phyloP scores from a whole-genome alignment of 306 rosid species.

The Rosa chinensis region DNA sequence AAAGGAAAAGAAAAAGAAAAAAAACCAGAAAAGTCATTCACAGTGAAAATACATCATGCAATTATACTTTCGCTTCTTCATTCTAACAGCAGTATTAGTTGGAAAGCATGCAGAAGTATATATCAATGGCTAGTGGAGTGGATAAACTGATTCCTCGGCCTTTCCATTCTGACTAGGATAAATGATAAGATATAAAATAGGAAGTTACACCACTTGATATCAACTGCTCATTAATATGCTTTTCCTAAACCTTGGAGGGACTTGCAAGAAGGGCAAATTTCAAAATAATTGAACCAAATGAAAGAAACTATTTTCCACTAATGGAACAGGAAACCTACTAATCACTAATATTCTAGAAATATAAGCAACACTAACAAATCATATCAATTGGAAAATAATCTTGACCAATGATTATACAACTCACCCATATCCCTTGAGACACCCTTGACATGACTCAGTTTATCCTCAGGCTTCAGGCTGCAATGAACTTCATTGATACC shows the following conservation, averaged over 20 bases:
- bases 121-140: not conserved
- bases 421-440: constrained; percentile 82
- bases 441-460: constrained; percentile 84
- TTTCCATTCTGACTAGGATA: not conserved
- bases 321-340: constrained; percentile 4
- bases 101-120: not conserved
- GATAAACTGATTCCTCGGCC: not conserved
- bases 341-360: constrained; percentile 6
- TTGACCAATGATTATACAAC: constrained; percentile 6
- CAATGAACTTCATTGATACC: constrained; percentile 81
- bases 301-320: constrained; percentile 7
- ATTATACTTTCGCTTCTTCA: not conserved
- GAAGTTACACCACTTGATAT: not conserved
- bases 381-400: not conserved
- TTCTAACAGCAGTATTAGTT: not conserved
- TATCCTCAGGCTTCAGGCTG: constrained; percentile 97
- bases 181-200: not conserved
- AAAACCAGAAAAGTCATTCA: not conserved
- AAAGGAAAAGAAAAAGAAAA: too few relatives aligned
- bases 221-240: not conserved
- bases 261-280: not conserved
- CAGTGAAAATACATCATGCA: not conserved
- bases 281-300: not conserved
- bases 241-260: not conserved
- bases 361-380: not conserved